Conservation (phyloP, 148 eudicot genomes). For the Silene latifolia region DNA sequence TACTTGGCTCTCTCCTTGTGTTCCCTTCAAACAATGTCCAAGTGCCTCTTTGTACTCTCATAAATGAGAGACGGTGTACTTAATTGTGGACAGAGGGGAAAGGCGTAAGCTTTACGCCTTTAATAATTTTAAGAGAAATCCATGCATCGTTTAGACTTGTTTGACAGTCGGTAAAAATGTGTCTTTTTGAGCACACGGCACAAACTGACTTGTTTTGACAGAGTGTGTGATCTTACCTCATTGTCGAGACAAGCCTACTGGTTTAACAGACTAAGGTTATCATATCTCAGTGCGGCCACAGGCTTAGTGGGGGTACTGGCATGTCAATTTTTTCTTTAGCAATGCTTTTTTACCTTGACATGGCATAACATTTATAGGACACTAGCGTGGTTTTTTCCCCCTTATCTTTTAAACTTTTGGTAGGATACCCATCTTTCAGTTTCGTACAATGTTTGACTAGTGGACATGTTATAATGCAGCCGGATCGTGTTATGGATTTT, state of each 20-base stretch:
- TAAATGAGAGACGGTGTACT: not conserved
- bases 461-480: constrained; percentile 45
- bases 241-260: not conserved
- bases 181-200: too few species aligned
- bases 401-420: too few species aligned
- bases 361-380: not conserved
- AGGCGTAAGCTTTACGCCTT: too few species aligned
- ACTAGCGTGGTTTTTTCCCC: not conserved
- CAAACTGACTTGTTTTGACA: too few species aligned
- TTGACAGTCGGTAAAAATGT: too few species aligned
- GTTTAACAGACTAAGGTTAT: not conserved
- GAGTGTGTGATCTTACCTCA: too few species aligned
- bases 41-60: not conserved
- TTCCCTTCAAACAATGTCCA: not conserved
- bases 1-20: not conserved
- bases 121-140: too few species aligned
- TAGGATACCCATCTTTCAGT: not conserved
- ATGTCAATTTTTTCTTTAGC: not conserved
- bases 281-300: not conserved
- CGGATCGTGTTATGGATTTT: constrained; percentile 98
- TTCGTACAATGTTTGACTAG: constrained; percentile 7
- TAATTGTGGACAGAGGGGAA: not conserved
- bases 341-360: not conserved
- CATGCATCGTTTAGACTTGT: too few species aligned
- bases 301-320: not conserved